Evolutionary conservation across 176 grass and related monocot genomes (phyloP).

Genomic region (Oryza nivara): DNA sequence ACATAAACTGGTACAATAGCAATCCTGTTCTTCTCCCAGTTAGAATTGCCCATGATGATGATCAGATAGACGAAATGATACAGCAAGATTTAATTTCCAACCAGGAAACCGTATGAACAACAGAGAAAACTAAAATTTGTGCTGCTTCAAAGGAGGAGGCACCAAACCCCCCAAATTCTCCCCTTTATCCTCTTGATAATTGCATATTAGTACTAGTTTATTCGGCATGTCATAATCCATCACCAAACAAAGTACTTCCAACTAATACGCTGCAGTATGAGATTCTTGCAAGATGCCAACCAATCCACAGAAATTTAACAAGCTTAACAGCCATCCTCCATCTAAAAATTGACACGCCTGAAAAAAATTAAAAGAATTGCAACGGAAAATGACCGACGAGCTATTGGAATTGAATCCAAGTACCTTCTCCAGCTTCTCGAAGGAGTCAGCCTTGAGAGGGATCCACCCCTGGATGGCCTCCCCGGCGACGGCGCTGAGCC

Average conservation of each 20-base stretch:
- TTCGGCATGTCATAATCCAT: conserved; percentile 38
- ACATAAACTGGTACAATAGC: conserved; percentile 3
- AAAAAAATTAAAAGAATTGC: neutral
- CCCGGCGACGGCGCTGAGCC: conserved; percentile 84
- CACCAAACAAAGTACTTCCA: conserved; percentile 36
- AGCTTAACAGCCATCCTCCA: conserved; percentile 21
- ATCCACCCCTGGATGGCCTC: conserved; percentile 98
- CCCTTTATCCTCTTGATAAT: neutral
- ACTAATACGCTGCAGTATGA: conserved; percentile 18
- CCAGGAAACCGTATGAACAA: conserved; percentile 27
- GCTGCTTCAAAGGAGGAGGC: conserved; percentile 24
- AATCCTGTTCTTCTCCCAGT: neutral
- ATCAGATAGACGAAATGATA: conserved; percentile 11
- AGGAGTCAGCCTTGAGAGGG: conserved; percentile 82
- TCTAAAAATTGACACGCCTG: conserved; percentile 28
- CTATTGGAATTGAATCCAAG: conserved; percentile 39
- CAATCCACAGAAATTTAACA: conserved; percentile 26
- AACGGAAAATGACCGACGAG: conserved; percentile 48
- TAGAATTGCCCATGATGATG: conserved; percentile 1
- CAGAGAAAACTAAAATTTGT: conserved; percentile 8
- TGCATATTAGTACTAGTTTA: conserved; percentile 23
- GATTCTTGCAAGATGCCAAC: conserved; percentile 35
- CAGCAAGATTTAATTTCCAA: neutral
- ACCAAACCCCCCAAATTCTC: conserved; percentile 24
- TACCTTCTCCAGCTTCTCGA: conserved; percentile 97